Evolutionary conservation across 257 asterid genomes (phyloP).

Genomic region (Primulina huaijiensis): DNA sequence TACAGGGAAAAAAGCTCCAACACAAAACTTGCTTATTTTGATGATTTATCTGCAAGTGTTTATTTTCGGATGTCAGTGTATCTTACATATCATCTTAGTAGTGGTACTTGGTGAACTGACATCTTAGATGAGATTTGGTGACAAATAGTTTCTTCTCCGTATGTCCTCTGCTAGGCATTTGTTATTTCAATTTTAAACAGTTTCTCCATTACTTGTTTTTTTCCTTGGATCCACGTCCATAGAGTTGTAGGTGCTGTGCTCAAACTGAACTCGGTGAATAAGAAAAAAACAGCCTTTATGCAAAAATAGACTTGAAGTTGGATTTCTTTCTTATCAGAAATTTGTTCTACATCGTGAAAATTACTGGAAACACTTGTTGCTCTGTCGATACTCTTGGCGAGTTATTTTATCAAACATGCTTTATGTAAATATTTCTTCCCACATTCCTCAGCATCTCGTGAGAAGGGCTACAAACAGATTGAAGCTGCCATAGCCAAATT

Average conservation of each 20-base stretch:
- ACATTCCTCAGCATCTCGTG: constrained; percentile 77
- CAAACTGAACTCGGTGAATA: background rate
- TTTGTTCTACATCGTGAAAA: background rate
- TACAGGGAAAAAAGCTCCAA: background rate
- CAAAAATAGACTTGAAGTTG: background rate
- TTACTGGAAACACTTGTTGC: constrained; percentile 10
- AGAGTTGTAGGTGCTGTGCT: constrained; percentile 2
- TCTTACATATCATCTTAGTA: background rate
- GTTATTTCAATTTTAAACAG: background rate
- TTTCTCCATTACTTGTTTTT: background rate
- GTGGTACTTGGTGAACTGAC: background rate
- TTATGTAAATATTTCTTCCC: constrained; percentile 29
- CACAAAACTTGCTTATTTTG: background rate
- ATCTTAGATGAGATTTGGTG: background rate
- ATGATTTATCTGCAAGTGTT: background rate
- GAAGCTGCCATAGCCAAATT: constrained; percentile 92
- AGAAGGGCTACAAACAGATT: constrained; percentile 80
- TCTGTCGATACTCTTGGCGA: background rate
- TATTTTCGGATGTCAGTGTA: background rate
- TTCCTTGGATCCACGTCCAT: constrained; percentile 8
- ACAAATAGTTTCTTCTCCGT: background rate
- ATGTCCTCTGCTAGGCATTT: background rate
- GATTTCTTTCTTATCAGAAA: background rate
- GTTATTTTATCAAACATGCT: constrained; percentile 1
- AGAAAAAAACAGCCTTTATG: background rate